Evolutionary conservation across 2,329 filamentous ascomycete genomes (phyloP).

Genomic region (Colletotrichum magnum): DNA sequence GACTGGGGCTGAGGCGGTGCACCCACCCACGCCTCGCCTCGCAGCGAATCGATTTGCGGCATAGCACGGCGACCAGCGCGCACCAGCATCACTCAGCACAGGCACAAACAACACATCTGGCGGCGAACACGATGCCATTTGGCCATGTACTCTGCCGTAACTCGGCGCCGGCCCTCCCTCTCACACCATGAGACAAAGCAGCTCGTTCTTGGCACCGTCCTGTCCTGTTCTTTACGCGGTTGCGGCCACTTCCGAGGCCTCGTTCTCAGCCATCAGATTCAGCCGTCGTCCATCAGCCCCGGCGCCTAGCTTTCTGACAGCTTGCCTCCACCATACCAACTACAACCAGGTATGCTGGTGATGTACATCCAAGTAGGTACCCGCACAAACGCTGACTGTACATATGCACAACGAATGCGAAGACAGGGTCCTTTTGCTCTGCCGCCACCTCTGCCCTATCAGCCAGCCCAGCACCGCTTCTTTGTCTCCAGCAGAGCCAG

Average conservation of each 20-base stretch:
- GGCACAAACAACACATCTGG: not conserved
- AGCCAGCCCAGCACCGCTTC: conserved; percentile 5
- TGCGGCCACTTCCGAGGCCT: conserved; percentile 30
- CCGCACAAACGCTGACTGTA: conserved; percentile 12
- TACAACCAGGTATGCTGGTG: not conserved
- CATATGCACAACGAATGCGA: conserved; percentile 7
- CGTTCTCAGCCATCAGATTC: conserved; percentile 14
- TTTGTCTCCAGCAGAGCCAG: conserved; percentile 17
- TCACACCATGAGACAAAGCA: conserved; percentile 11
- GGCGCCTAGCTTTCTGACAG: conserved; percentile 1
- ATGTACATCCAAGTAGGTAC: not conserved
- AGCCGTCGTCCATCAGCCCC: conserved; percentile 23
- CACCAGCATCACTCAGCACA: not conserved
- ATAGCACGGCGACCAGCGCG: conserved; percentile 8
- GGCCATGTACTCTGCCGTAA: not conserved
- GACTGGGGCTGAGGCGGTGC: conserved; percentile 41
- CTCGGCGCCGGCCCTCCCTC: conserved; percentile 6
- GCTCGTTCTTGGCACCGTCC: conserved; percentile 3
- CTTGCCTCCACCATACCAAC: not conserved
- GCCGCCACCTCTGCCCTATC: conserved; percentile 20
- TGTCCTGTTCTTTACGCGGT: conserved; percentile 3
- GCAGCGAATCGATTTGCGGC: conserved; percentile 19
- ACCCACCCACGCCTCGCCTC: conserved; percentile 23
- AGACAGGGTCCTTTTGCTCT: conserved; percentile 12
- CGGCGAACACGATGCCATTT: not conserved